Conservation (phyloP, 2,329 filamentous ascomycete species). For the Aspergillus fijiensis region DNA sequence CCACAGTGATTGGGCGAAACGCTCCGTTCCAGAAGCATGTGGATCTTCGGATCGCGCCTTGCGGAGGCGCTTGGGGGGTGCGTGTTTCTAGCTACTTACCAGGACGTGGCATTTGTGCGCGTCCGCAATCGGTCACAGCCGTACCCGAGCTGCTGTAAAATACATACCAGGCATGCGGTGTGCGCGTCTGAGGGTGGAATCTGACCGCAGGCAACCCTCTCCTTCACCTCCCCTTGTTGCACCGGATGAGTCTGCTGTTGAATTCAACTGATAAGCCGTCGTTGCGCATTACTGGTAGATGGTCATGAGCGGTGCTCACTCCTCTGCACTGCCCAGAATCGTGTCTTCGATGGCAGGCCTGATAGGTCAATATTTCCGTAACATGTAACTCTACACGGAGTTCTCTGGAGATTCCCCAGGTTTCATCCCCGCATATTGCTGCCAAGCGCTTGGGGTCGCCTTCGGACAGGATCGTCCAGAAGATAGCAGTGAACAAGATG, state of each 20-base stretch:
- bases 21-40: slow-evolving; percentile 26
- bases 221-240: neutral
- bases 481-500: neutral
- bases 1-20: slow-evolving; percentile 14
- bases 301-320: neutral
- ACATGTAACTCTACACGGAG: neutral
- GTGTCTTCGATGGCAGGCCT: neutral
- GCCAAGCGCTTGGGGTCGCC: slow-evolving; percentile 10
- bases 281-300: slow-evolving; percentile 8
- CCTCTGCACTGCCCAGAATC: neutral
- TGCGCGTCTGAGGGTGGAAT: neutral
- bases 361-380: neutral
- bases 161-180: slow-evolving; percentile 4
- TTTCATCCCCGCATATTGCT: slow-evolving; percentile 17
- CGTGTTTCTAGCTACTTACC: slow-evolving; percentile 9
- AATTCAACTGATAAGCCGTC: slow-evolving; percentile 11
- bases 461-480: neutral
- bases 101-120: slow-evolving; percentile 12
- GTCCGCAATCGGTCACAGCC: slow-evolving; percentile 2
- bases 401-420: slow-evolving; percentile 14
- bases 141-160: neutral
- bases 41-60: slow-evolving; percentile 23
- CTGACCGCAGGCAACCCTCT: neutral
- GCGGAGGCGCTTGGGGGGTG: slow-evolving; percentile 19
- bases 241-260: slow-evolving; percentile 1